Evolutionary conservation across 2,329 filamentous ascomycete genomes (phyloP).

Genomic region (Akanthomyces lecanii): DNA sequence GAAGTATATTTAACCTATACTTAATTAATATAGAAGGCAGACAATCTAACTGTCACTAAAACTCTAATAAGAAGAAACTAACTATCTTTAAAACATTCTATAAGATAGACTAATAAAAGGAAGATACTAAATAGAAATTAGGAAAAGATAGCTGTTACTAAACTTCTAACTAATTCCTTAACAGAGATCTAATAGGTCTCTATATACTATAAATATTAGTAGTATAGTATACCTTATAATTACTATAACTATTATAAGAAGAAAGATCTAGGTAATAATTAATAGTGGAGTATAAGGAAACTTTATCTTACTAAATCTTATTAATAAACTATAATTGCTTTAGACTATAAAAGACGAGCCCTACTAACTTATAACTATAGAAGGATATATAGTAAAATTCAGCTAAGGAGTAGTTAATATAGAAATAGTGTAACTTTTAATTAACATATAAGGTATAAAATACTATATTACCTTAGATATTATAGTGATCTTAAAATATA

Average conservation of each 20-base stretch:
- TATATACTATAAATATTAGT: not conserved
- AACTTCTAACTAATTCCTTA: not conserved
- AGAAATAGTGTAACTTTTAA: too few relatives aligned
- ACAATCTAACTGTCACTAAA: too few relatives aligned
- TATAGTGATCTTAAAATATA: not conserved
- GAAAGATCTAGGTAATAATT: not conserved
- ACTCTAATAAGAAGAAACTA: too few relatives aligned
- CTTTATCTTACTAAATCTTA: not conserved
- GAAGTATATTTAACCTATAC: too few relatives aligned
- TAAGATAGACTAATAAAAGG: too few relatives aligned
- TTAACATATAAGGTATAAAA: not conserved
- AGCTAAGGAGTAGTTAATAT: too few relatives aligned
- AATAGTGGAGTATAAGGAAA: not conserved
- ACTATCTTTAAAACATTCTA: too few relatives aligned
- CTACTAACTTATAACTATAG: too few relatives aligned
- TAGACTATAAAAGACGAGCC: not conserved
- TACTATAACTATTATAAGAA: not conserved
- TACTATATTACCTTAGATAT: not conserved
- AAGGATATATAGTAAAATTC: too few relatives aligned
- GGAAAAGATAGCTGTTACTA: too few relatives aligned
- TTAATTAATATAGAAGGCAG: too few relatives aligned
- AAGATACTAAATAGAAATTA: too few relatives aligned
- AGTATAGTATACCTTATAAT: not conserved
- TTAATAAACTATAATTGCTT: not conserved
- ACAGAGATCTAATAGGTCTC: not conserved